Evolutionary conservation across 768 basidiomycete species (phyloP), one percentile per base, ranked within the genome.

Genomic region (Pisolithus microcarpus): DNA sequence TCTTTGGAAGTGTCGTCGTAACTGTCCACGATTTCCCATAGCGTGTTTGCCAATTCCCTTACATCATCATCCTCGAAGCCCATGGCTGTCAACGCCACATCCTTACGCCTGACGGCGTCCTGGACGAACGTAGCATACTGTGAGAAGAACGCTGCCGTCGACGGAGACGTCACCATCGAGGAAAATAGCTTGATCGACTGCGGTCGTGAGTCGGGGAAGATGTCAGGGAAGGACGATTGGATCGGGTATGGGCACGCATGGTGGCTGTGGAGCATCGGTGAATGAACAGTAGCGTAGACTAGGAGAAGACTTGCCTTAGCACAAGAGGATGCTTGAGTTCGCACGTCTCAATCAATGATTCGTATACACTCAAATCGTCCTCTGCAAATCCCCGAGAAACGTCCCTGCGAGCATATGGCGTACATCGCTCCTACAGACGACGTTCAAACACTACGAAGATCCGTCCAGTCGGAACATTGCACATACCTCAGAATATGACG

Each of bases 381-480:
- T 65, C 55, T 7, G 76, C 69, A 57, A 87, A 74, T 2, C 85
- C 86, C 55, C 87, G 74, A 3, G 79, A 76, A 43, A 87, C 77
- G 49, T 82, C 77, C 34, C 75, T 57, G 36, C 76, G 71, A 38
- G 75, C 63, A 57, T 72, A 79, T 15, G 53, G 61, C 7, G 55
- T 48, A 30, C 51, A 57, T 36, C 50, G 46, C n/a, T 24, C 52
- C 65, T 66, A 40, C 10, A 30, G 31, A 21, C 34, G 31, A 34
- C n/a, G 15, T 50, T 52, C 13, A 15, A 18, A 21, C 13, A 45
- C 6, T 18, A 51, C 19, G 54, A 42, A 21, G n/a, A 28, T 36
- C 21, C 19, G 10, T 28, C 23, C 37, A 26, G 19, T 11, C 30
- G 16, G 23, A 18, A 40, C n/a, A n/a, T 19, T 34, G 34, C 3